These are phyloP conservation scores for Allomyces javanicus DNA, from an alignment of 192 early-diverging fungal species.

Conservation along the genomic window DNA sequence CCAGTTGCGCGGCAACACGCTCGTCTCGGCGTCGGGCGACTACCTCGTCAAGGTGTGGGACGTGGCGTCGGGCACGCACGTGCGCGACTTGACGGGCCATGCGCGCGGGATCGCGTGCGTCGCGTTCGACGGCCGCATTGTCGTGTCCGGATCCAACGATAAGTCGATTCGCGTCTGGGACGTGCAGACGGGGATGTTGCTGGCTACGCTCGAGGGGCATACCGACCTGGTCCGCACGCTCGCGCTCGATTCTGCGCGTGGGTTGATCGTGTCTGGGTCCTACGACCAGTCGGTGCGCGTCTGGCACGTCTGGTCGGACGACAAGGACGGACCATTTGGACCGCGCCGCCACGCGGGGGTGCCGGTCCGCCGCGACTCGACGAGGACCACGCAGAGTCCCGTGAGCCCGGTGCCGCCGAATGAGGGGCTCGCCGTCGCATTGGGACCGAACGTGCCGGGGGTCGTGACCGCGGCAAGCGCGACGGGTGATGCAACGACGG, in stretches of 20 bases:
- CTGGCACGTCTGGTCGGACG: slow-evolving; percentile 25
- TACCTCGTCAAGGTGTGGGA: slow-evolving; percentile 63
- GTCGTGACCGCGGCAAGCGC: neutral
- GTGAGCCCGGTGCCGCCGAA: neutral
- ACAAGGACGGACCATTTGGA: neutral
- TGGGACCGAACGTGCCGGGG: too few relatives aligned
- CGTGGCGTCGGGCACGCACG: slow-evolving; percentile 38
- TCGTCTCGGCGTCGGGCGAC: slow-evolving; percentile 75
- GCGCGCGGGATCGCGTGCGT: slow-evolving; percentile 62
- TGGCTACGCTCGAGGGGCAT: slow-evolving; percentile 41
- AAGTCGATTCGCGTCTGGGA: slow-evolving; percentile 70
- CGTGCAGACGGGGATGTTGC: slow-evolving; percentile 38
- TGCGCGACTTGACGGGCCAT: slow-evolving; percentile 63
- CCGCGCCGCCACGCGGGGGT: neutral
- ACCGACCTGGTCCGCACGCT: slow-evolving; percentile 64
- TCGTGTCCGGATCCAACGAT: slow-evolving; percentile 66
- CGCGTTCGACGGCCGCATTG: slow-evolving; percentile 55
- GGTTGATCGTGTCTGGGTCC: slow-evolving; percentile 58
- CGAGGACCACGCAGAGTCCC: neutral
- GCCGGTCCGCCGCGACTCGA: neutral
- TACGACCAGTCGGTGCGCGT: slow-evolving; percentile 90
- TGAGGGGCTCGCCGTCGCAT: too few relatives aligned
- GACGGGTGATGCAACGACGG: neutral
- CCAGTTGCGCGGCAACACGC: slow-evolving; percentile 40
- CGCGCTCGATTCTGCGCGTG: neutral